Base-by-base conservation (phyloP, 768 basidiomycete genomes). In the Paxillus ammoniavirescens region DNA sequence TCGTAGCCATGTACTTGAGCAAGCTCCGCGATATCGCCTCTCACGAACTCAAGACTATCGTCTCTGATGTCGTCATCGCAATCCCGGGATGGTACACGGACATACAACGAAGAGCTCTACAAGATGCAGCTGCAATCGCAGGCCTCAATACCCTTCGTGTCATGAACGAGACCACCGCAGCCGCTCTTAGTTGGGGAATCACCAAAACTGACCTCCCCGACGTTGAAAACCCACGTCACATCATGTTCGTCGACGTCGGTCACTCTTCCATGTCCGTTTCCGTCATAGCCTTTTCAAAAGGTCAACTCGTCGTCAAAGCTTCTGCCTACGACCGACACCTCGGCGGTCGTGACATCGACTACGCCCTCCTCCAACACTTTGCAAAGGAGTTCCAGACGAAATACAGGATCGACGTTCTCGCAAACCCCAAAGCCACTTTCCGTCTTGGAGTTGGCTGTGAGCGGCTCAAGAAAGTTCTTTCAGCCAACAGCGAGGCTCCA, bases 1-100 rank as follows among this genome's bases (percentile, higher is more conserved):
- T 99, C 54, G 82, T 88, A n/a, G 93, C 79, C 58, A 89, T 89
- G 78, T 98, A 93, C 73, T 73, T 98, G 28, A 89, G 84, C 63
- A 93, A 94, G 73, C 77, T 98, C 54, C 84, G 92, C 48, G 96
- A 98, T 65, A 98, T 82, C 57, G 84, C 94, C 12, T 71, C 86
- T 31, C 77, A 72, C 43, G 96, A 98, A 70, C 89, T 97, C 73
- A 96, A 93, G 72, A 81, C 79, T 23, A 78, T 79, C 61, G 89
- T 98, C 48, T 86, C 87, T 37, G 95, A 99, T 72, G 83, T 98
- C 61, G 94, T 98, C 61, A 91, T 99, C 72, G 86, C 97, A 54
- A 89, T 98, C 41, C 97, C 97, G 9, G 93, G 91, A 50, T 98
- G 93, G 93, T 99, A 84, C 79, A 92, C 95, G 59, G 96, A 99